Base-by-base conservation (phyloP, 495 filamentous ascomycete genomes). In the Neurospora cerealis region DNA sequence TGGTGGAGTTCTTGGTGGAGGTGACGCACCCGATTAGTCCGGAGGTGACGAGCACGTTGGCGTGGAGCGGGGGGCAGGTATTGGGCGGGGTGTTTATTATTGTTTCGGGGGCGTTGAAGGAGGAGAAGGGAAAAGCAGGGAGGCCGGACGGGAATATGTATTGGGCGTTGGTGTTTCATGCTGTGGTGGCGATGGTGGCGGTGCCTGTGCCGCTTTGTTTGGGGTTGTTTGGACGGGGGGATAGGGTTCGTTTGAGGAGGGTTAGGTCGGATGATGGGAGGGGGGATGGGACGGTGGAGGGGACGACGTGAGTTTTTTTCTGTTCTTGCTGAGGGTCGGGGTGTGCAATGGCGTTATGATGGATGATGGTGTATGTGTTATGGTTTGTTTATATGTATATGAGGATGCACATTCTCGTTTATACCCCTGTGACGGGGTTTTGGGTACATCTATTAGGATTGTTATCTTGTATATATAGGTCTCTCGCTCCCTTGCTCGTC, bases 1-100 rank as follows among this genome's bases (percentile, higher is more conserved):
- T 90, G 15, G 86, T 98, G 42, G 96, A 99, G 83, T 96, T 89
- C 78, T 82, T 96, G 39, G 93, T 92, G 72, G 93, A 98, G 80
- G 85, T 96, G 75, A 94, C 93, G 21, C 91, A 93, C 74, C 95
- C 95, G 0, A 89, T 95, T 34, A 90, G 89, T n/a, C 93, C 96
- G 2, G 95, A 96, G 85, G 88, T 97, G 70, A 91, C 93, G 8
- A 91, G 88, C 71, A 93, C 92, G 69, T 85, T 96, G 38, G 91
- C 91, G 77, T 98, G 95, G 96, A 87, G 87, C 11, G 92, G 91
- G 19, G 95, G 94, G 0, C 92, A 93, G 83, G 76, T 94, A 10
- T 79, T 95, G 0, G 96, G 96, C 2, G 95, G 87, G 0, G 79
- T 96, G 11, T 97, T 97, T 79, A 91, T 98, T 78, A 78, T 99